These are phyloP conservation scores for Coemansia sp. DNA, from an alignment of 192 early-diverging fungal genomes.

Conservation along the genomic window DNA sequence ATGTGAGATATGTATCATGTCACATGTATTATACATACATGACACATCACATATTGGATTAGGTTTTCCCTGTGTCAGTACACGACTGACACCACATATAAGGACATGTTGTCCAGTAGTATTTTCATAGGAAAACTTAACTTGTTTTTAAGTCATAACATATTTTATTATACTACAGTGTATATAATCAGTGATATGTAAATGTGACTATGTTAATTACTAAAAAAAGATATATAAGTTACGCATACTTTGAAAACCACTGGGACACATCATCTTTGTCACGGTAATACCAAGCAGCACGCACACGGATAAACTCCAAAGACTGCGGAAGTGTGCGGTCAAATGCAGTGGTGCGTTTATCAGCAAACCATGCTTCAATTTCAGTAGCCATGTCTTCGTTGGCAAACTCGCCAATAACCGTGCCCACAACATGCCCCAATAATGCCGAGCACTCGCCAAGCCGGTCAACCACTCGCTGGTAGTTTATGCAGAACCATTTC, in stretches of 20 bases:
- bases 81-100: too few relatives aligned
- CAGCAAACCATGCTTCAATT: slow-evolving; percentile 58
- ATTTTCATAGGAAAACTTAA: too few relatives aligned
- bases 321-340: slow-evolving; percentile 67
- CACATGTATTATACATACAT: too few relatives aligned
- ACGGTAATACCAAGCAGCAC: slow-evolving; percentile 47
- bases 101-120: too few relatives aligned
- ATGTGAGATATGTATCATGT: too few relatives aligned
- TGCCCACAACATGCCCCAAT: slow-evolving; percentile 63
- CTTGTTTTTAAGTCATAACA: too few relatives aligned
- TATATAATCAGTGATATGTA: too few relatives aligned
- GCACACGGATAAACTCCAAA: slow-evolving; percentile 64
- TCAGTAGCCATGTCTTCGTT: slow-evolving; percentile 55
- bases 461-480: slow-evolving; percentile 52
- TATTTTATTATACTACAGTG: too few relatives aligned
- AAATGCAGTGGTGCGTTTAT: slow-evolving; percentile 56
- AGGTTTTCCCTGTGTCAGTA: too few relatives aligned
- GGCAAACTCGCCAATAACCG: slow-evolving; percentile 61
- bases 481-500: slow-evolving; percentile 62
- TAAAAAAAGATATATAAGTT: too few relatives aligned
- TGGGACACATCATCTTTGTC: slow-evolving; percentile 28
- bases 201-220: too few relatives aligned
- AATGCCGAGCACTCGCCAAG: slow-evolving; percentile 62
- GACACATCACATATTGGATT: too few relatives aligned
- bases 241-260: slow-evolving; percentile 23